Base-by-base conservation (phyloP, 768 basidiomycete genomes). In the Boletellus sp. region DNA sequence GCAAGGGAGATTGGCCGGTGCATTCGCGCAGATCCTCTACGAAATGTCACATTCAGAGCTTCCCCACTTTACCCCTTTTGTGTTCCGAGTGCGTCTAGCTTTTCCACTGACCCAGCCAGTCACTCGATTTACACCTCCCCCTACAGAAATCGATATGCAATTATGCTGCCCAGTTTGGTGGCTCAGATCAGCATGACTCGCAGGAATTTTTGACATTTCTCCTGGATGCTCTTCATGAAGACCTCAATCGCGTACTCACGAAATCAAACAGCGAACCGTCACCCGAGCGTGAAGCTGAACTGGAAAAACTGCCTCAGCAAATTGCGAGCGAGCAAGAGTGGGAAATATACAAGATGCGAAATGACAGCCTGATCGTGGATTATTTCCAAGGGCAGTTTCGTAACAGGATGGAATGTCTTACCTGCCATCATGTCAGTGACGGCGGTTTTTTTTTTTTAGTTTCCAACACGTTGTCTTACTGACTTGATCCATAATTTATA, bases 361-460 rank as follows among this genome's bases (percentile, higher is more conserved):
- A 97, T 63, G 92, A 99, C 65, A 92, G 89, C 60, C 70, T 98
- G 47, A 86, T 99, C 46, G 96, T 98, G 24, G 94, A 97, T 69
- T 90, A 87, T 63, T 97, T 99, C 75, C 95, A 98, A 70, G 95
- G 95, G 11, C 96, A 98, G 68, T 97, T 96, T 68, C 76, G 91
- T 55, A 97, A 87, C 70, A 78, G 84, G 47, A 68, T 99, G 70
- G 80, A 90, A 60, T 99, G 95, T 67, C 63, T 93, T 64, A 95
- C 88, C 4, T 99, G 95, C 65, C 76, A 83, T 54, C 90, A 90
- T 69, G 94, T 94, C 53, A 52, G 72, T 68, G 17, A 38, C 48
- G 17, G n/a, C 37, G 10, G 13, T 44, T 15, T 10, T 24, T 32
- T 44, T 15, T 10, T 24, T 32, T 44, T 44, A 36, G 35, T 31